A percentile compares a stretch with the other conserved stretches of the same genome.
phyloP scores from a whole-genome alignment of 2,329 filamentous ascomycete species.

The Fusarium sp. region DNA sequence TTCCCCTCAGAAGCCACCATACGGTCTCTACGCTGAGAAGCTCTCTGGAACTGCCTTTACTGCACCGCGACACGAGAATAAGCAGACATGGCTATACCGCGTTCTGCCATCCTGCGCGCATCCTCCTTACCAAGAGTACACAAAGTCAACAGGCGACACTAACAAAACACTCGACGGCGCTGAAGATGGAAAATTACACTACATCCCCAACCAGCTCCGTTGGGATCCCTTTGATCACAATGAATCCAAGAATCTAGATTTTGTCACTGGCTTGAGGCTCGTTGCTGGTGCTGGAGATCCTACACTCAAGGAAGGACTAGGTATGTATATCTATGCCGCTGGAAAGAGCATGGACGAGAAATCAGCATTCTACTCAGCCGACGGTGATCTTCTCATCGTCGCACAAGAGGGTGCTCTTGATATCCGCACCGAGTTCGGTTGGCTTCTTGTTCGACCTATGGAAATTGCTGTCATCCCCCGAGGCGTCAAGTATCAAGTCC shows the following conservation, averaged over 20 bases:
- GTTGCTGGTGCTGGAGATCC: slow-evolving; percentile 84
- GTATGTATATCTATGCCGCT: slow-evolving; percentile 82
- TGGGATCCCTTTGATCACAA: slow-evolving; percentile 85
- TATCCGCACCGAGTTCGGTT: slow-evolving; percentile 79
- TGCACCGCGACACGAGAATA: slow-evolving; percentile 72
- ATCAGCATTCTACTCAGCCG: slow-evolving; percentile 83
- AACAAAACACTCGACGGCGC: slow-evolving; percentile 38
- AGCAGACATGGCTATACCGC: slow-evolving; percentile 77
- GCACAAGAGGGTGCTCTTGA: slow-evolving; percentile 77
- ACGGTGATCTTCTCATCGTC: slow-evolving; percentile 81
- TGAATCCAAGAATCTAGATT: slow-evolving; percentile 58
- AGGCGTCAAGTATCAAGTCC: slow-evolving; percentile 76
- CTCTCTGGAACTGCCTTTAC: slow-evolving; percentile 77
- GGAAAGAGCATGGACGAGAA: slow-evolving; percentile 79
- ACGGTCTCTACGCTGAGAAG: slow-evolving; percentile 84
- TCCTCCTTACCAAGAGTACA: slow-evolving; percentile 60
- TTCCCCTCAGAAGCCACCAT: slow-evolving; percentile 80
- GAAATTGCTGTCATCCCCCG: slow-evolving; percentile 81
- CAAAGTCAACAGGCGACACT: slow-evolving; percentile 38
- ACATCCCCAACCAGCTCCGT: slow-evolving; percentile 77
- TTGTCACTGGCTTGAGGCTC: slow-evolving; percentile 68
- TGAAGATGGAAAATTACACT: slow-evolving; percentile 42
- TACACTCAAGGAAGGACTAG: slow-evolving; percentile 78
- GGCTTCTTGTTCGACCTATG: slow-evolving; percentile 76
- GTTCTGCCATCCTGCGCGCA: slow-evolving; percentile 72